Evolutionary conservation across 352 stramenopile genomes (phyloP).

Genomic region (Detonula confervacea): DNA sequence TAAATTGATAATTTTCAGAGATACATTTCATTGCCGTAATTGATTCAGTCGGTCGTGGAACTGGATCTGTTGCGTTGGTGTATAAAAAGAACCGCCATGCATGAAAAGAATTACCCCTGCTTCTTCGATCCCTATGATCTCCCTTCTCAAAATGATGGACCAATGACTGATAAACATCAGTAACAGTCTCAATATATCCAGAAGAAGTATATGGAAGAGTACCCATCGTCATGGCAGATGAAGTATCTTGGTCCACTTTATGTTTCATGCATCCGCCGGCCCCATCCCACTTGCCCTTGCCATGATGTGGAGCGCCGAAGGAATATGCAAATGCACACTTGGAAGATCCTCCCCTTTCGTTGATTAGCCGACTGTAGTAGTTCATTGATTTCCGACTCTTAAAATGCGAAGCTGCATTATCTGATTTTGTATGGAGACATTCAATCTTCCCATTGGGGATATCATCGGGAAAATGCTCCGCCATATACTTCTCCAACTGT

Average conservation of each 20-base stretch:
- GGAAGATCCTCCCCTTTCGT: not conserved
- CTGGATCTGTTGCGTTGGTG: not conserved
- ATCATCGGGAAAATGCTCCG: conserved; percentile 29
- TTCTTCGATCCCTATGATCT: not conserved
- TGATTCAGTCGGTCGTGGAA: not conserved
- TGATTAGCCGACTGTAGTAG: conserved; percentile 21
- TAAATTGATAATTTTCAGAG: conserved; percentile 6
- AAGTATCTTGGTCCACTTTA: not conserved
- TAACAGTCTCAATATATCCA: not conserved
- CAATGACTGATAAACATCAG: too few relatives aligned
- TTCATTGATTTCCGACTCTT: conserved; percentile 26
- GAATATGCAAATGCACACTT: conserved; percentile 8
- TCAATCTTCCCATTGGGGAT: conserved; percentile 20
- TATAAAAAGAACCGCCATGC: not conserved
- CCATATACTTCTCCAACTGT: conserved; percentile 28
- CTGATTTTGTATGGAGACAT: conserved; percentile 22
- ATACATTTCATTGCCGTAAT: not conserved
- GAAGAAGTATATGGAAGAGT: not conserved
- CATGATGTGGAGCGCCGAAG: conserved; percentile 5
- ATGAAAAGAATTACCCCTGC: not conserved
- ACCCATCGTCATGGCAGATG: not conserved
- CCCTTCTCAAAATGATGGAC: not conserved
- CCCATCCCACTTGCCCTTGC: not conserved
- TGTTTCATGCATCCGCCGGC: not conserved
- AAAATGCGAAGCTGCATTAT: conserved; percentile 43